These are phyloP conservation scores for Botrytis hyacinthi DNA, from an alignment of 2,329 filamentous ascomycete genomes.

Conservation along the genomic window DNA sequence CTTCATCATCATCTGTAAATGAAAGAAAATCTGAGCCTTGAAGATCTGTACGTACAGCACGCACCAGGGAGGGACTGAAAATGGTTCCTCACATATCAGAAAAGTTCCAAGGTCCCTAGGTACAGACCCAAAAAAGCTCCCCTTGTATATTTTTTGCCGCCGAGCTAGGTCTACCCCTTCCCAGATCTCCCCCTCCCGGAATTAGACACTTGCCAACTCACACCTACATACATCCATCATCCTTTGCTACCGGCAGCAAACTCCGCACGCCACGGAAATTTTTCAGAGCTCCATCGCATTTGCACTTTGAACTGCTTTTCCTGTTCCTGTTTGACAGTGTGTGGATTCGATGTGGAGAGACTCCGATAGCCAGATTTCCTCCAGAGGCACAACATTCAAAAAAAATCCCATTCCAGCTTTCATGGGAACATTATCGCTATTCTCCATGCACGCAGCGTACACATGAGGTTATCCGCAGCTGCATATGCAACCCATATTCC, in stretches of 20 bases:
- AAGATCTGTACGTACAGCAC: background rate
- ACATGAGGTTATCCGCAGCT: constrained; percentile 1
- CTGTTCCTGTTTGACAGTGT: background rate
- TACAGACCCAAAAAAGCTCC: background rate
- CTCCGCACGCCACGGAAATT: background rate
- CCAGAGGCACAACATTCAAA: background rate
- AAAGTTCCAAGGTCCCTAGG: background rate
- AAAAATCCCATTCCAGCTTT: background rate
- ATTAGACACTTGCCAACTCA: constrained; percentile 12
- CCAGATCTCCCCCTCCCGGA: background rate
- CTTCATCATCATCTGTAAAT: background rate
- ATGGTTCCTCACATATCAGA: background rate
- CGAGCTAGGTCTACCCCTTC: constrained; percentile 9
- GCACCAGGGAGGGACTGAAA: background rate
- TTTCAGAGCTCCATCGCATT: background rate
- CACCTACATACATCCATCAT: constrained; percentile 8
- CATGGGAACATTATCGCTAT: background rate
- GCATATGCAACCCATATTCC: background rate
- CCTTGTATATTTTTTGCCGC: background rate
- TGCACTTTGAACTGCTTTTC: background rate
- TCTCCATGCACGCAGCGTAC: background rate
- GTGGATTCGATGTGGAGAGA: background rate
- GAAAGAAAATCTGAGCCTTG: background rate
- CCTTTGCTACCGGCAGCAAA: background rate
- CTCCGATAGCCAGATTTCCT: background rate